Conservation (phyloP, 352 stramenopile genomes). For the Pelagophyceae sp. region DNA sequence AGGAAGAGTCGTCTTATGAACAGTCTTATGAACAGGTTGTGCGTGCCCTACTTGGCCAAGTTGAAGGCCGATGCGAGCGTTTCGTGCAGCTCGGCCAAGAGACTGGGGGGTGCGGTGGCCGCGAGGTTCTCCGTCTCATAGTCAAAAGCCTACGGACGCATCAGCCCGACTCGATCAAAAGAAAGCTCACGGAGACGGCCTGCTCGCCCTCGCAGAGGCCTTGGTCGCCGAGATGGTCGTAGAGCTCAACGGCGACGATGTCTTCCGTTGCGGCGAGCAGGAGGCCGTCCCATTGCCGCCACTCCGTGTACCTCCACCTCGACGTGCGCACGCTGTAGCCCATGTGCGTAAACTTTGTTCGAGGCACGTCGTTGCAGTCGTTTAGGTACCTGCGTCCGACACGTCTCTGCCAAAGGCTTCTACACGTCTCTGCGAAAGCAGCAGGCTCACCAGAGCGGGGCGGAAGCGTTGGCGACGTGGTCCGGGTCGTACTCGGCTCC, state of each 20-base stretch:
- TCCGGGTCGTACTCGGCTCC: not conserved
- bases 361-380: constrained; percentile 23
- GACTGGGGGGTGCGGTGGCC: too few species aligned
- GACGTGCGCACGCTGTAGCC: constrained; percentile 20
- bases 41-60: too few species aligned
- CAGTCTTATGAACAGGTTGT: too few species aligned
- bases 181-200: too few species aligned
- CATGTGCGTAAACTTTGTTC: constrained; percentile 19
- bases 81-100: too few species aligned
- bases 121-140: constrained; percentile 2
- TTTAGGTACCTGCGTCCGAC: too few species aligned
- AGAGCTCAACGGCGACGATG: constrained; percentile 19
- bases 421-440: too few species aligned
- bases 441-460: constrained; percentile 16
- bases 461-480: not conserved
- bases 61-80: too few species aligned
- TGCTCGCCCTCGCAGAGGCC: constrained; percentile 1
- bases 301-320: constrained; percentile 25
- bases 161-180: too few species aligned
- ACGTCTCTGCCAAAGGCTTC: too few species aligned
- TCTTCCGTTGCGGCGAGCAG: not conserved
- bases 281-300: constrained; percentile 14
- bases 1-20: too few species aligned
- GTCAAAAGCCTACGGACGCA: too few species aligned
- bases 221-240: constrained; percentile 16